These are phyloP conservation scores for Bassia scoparia DNA, from an alignment of 148 eudicot genomes.

Conservation along the genomic window DNA sequence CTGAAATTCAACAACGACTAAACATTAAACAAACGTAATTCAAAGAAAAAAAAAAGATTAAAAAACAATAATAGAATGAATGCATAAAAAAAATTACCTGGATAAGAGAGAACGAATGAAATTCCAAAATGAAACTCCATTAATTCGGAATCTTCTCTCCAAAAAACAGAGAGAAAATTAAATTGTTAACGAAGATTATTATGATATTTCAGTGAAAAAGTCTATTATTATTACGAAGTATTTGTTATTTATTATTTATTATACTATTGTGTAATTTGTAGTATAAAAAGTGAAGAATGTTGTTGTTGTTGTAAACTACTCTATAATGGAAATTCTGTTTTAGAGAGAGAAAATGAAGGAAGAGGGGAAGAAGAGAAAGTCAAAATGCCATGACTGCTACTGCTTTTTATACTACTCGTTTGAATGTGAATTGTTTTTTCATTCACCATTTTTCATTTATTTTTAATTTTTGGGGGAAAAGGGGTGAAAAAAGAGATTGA, in stretches of 20 bases:
- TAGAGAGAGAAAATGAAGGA: not conserved
- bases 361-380: constrained; percentile 10
- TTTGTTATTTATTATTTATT: too few species aligned
- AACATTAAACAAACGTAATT: not conserved
- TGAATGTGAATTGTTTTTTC: too few species aligned
- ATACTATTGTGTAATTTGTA: too few species aligned
- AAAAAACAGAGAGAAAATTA: not conserved
- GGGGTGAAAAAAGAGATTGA: not conserved
- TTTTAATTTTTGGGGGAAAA: too few species aligned
- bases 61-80: not conserved
- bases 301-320: too few species aligned
- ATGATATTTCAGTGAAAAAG: too few species aligned
- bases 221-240: too few species aligned
- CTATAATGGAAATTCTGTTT: too few species aligned
- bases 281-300: too few species aligned
- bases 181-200: not conserved
- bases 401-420: not conserved
- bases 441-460: too few species aligned
- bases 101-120: constrained; percentile 17
- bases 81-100: constrained; percentile 18
- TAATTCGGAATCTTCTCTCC: not conserved
- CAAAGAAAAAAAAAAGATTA: not conserved
- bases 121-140: constrained; percentile 21
- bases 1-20: too few species aligned
- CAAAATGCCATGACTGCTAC: constrained; percentile 15